These are phyloP conservation scores for Candida piceae DNA, from an alignment of 805 yeast species.

Conservation along the genomic window DNA sequence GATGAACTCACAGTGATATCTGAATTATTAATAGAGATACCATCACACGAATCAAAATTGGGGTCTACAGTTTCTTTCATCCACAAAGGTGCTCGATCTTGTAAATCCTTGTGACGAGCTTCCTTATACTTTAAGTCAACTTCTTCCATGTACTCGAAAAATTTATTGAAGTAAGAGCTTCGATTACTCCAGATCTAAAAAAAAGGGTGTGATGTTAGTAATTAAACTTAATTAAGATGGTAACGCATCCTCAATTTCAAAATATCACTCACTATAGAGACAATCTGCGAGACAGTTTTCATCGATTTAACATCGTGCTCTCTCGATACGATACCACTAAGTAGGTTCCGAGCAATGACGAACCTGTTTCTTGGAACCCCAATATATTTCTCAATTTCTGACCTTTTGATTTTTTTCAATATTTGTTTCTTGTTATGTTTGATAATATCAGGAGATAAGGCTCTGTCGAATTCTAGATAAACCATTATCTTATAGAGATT, in stretches of 20 bases:
- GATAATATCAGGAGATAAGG: slow-evolving; percentile 3
- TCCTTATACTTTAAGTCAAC: neutral
- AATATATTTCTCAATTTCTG: slow-evolving; percentile 3
- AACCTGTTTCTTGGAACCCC: slow-evolving; percentile 14
- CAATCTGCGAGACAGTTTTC: slow-evolving; percentile 9
- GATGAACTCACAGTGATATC: too few relatives aligned
- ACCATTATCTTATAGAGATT: too few relatives aligned
- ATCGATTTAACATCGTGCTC: neutral
- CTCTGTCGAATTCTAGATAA: slow-evolving; percentile 5
- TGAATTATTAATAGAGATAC: too few relatives aligned
- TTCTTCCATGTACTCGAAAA: neutral
- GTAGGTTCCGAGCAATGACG: slow-evolving; percentile 11
- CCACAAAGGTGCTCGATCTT: too few relatives aligned
- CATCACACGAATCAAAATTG: too few relatives aligned
- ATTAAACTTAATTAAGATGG: too few relatives aligned
- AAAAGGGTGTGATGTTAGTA: neutral
- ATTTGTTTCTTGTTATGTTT: neutral
- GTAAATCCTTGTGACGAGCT: neutral
- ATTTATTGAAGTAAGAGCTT: neutral
- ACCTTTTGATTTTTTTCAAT: slow-evolving; percentile 4
- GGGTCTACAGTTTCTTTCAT: too few relatives aligned
- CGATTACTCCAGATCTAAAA: neutral
- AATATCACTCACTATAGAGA: slow-evolving; percentile 11
- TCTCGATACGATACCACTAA: slow-evolving; percentile 8
- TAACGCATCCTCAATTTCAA: too few relatives aligned